Conservation (phyloP, 1,139 yeast genomes). For the Pichia sp. region DNA sequence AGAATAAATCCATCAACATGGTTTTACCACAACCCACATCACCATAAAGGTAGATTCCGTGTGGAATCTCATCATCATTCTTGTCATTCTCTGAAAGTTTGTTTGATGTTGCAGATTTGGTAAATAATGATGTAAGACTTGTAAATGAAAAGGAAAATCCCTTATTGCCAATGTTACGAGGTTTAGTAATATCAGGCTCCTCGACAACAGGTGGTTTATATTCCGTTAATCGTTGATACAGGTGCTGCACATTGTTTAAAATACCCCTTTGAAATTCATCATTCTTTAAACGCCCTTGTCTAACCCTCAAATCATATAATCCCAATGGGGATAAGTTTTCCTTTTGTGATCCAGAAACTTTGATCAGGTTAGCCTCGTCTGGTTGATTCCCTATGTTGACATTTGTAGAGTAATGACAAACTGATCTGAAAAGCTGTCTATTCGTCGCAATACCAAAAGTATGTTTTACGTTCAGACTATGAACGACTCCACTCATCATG, state of each 20-base stretch:
- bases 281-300: conserved; percentile 36
- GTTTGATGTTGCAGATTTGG: conserved; percentile 11
- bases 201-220: conserved; percentile 52
- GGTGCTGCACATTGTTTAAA: conserved; percentile 41
- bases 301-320: conserved; percentile 37
- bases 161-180: conserved; percentile 11
- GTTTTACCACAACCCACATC: conserved; percentile 99
- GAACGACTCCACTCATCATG: no score
- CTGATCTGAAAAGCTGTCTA: no score
- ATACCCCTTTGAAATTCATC: conserved; percentile 55
- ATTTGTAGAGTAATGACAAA: no score
- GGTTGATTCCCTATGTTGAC: no score
- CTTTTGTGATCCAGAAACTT: background rate
- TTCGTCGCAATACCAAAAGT: no score
- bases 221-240: conserved; percentile 38
- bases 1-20: conserved; percentile 94
- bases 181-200: conserved; percentile 41
- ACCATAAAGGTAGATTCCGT: conserved; percentile 88
- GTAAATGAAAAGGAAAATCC: conserved; percentile 23
- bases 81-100: conserved; percentile 2
- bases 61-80: conserved; percentile 31
- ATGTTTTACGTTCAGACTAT: no score
- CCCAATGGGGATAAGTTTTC: conserved; percentile 32
- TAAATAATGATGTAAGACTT: conserved; percentile 7
- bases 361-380: no score